Evolutionary conservation across 208 protist species (phyloP).

Genomic region (Balamuthia mandrillaris): DNA sequence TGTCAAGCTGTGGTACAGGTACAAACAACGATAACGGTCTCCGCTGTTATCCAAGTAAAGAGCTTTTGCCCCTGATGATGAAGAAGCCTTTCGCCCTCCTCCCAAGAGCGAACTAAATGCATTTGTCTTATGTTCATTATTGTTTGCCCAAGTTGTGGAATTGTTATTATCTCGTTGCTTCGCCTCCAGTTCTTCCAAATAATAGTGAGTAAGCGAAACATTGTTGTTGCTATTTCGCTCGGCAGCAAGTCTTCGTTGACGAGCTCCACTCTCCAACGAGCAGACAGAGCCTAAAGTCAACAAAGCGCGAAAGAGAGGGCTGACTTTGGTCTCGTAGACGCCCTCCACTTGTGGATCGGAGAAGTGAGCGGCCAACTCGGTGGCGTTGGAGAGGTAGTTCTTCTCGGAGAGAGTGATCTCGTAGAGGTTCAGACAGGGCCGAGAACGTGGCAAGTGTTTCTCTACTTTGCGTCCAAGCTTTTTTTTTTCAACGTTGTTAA

Average conservation of each 20-base stretch:
- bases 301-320: not conserved
- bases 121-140: no score
- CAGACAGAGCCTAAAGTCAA: not conserved
- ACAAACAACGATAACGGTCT: constrained; percentile 21
- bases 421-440: not conserved
- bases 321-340: not conserved
- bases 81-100: no score
- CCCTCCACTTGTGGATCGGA: not conserved
- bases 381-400: not conserved
- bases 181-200: no score
- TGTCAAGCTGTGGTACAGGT: constrained; percentile 38
- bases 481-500: not conserved
- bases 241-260: no score
- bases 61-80: no score
- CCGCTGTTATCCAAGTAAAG: not conserved
- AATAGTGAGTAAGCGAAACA: no score
- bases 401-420: not conserved
- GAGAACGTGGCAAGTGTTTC: not conserved
- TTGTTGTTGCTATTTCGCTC: no score
- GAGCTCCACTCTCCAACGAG: not conserved
- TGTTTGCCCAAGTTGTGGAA: no score
- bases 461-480: not conserved
- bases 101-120: no score
- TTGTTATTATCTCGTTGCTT: no score
- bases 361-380: not conserved